phyloP scores from a whole-genome alignment of 345 rosid species.

The Populus tremula region DNA sequence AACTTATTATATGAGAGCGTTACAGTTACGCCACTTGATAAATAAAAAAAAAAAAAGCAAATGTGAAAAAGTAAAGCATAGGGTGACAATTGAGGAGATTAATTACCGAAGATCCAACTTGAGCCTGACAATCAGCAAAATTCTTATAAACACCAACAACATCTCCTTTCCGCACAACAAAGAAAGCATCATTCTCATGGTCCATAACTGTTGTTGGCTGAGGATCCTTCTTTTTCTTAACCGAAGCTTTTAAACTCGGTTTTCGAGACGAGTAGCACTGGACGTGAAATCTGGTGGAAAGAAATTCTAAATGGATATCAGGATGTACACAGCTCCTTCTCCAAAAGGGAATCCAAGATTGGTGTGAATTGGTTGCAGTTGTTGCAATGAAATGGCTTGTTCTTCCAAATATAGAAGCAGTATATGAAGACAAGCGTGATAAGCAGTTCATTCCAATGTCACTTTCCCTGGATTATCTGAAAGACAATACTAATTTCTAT shows the following conservation, averaged over 20 bases:
- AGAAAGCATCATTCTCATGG: slow-evolving; percentile 64
- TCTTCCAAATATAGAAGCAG: slow-evolving; percentile 44
- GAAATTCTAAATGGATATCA: slow-evolving; percentile 26
- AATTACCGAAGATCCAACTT: slow-evolving; percentile 78
- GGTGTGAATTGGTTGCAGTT: slow-evolving; percentile 11
- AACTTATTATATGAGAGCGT: not conserved
- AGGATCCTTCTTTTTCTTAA: slow-evolving; percentile 26
- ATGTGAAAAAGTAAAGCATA: not conserved
- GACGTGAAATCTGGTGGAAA: slow-evolving; percentile 31
- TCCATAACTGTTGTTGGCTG: slow-evolving; percentile 28
- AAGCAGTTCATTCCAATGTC: slow-evolving; percentile 47
- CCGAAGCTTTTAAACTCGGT: slow-evolving; percentile 19
- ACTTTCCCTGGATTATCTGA: not conserved
- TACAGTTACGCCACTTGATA: not conserved
- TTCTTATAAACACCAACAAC: slow-evolving; percentile 68
- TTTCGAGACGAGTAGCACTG: slow-evolving; percentile 50
- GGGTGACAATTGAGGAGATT: not conserved
- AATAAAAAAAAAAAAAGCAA: not conserved
- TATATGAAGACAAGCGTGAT: slow-evolving; percentile 48
- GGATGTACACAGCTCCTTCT: slow-evolving; percentile 22
- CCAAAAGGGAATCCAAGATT: slow-evolving; percentile 26
- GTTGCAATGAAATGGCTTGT: slow-evolving; percentile 31
- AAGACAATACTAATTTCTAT: not conserved
- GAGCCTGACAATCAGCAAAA: slow-evolving; percentile 70
- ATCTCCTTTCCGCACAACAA: slow-evolving; percentile 85